A percentile compares a stretch with the other conserved stretches of the same genome.
Evolutionary conservation across 768 basidiomycete species (phyloP).

Genomic region (Zangia roseola): DNA sequence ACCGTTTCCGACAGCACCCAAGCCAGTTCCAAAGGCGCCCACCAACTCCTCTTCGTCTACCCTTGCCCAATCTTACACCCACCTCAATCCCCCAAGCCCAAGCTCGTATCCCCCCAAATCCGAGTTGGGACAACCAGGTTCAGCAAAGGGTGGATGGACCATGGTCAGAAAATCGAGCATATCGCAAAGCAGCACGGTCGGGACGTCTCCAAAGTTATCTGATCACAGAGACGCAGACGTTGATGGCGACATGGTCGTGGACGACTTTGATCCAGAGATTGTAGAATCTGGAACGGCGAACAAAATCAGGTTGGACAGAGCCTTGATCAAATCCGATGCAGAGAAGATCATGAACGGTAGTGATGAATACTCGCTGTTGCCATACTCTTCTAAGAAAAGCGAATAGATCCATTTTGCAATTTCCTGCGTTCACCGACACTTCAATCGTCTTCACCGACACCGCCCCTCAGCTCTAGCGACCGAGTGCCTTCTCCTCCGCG

Average conservation of each 20-base stretch:
- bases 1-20: conserved; percentile 45
- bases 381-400: conserved; percentile 31
- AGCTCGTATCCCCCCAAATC: conserved; percentile 68
- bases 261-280: conserved; percentile 68
- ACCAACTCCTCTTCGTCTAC: conserved; percentile 61
- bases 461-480: conserved; percentile 5
- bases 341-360: conserved; percentile 78
- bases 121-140: conserved; percentile 39
- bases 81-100: conserved; percentile 70
- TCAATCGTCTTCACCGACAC: conserved; percentile 3
- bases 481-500: conserved; percentile 12
- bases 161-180: conserved; percentile 54
- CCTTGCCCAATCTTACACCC: conserved; percentile 79
- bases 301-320: conserved; percentile 46
- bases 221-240: conserved; percentile 56
- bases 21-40: conserved; percentile 49
- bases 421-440: conserved; percentile 37
- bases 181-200: conserved; percentile 26
- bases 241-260: conserved; percentile 75
- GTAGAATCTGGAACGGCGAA: conserved; percentile 29
- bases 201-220: conserved; percentile 19
- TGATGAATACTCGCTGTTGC: conserved; percentile 15
- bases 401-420: conserved; percentile 58
- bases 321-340: conserved; percentile 61
- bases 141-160: conserved; percentile 71